Percentiles rank a stretch among this genome's conserved stretches.
Conservation (phyloP, 208 protist genomes). For the Wallacemonas sp. region DNA sequence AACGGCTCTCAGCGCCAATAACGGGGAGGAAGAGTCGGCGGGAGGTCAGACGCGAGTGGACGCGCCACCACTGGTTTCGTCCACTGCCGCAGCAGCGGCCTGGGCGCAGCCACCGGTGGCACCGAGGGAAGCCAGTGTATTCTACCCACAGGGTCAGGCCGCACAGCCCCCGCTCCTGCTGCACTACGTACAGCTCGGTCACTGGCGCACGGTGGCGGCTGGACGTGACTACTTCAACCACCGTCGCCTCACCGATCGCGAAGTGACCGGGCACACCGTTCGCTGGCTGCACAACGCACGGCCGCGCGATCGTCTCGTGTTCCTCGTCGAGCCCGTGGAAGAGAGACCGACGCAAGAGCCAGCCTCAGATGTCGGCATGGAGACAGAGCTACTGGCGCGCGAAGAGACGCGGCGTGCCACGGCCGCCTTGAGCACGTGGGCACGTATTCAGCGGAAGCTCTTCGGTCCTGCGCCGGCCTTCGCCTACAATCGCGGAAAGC, state of each 20-base stretch:
- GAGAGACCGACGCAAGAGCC: neutral
- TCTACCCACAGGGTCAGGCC: conserved; percentile 57
- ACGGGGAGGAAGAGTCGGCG: too few relatives aligned
- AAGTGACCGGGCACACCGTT: conserved; percentile 63
- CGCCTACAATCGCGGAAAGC: conserved; percentile 29
- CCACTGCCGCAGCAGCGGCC: neutral
- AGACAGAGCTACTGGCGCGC: neutral
- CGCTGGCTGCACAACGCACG: conserved; percentile 61
- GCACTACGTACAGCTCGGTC: conserved; percentile 62
- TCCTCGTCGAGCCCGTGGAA: conserved; percentile 63
- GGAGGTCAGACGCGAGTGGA: neutral
- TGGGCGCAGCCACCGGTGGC: neutral
- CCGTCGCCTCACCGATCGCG: conserved; percentile 45
- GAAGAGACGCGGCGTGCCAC: too few relatives aligned
- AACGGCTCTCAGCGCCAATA: too few relatives aligned
- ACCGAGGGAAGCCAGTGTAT: conserved; percentile 51
- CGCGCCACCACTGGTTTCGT: neutral
- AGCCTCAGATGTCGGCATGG: neutral
- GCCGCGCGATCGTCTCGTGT: conserved; percentile 63
- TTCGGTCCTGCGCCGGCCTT: conserved; percentile 36
- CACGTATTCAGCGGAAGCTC: conserved; percentile 7
- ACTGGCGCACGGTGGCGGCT: conserved; percentile 51
- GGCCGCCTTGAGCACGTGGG: too few relatives aligned
- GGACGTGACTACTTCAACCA: conserved; percentile 73
- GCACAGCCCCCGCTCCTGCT: conserved; percentile 48